phyloP scores from a whole-genome alignment of 2,329 filamentous ascomycete genomes.

The Pezicula carpinea region DNA sequence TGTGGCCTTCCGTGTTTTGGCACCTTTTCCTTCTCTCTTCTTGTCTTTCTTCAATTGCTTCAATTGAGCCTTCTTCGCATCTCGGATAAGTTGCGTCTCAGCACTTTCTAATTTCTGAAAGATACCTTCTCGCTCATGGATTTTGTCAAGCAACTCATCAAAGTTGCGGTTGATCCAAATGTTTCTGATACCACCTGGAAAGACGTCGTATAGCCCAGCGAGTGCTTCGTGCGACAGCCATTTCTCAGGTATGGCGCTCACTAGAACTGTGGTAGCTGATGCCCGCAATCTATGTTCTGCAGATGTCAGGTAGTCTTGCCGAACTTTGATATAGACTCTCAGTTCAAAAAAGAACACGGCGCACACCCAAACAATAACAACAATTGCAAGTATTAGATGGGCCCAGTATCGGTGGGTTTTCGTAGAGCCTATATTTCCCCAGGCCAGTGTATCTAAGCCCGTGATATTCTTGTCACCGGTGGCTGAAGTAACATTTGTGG shows the following conservation, averaged over 20 bases:
- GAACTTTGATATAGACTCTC: conserved; percentile 82
- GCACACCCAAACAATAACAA: conserved; percentile 79
- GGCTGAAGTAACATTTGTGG: not conserved
- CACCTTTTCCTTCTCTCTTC: conserved; percentile 48
- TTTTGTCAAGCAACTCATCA: conserved; percentile 77
- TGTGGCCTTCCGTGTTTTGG: conserved; percentile 46
- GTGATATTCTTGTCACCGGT: conserved; percentile 23
- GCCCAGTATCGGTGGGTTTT: conserved; percentile 74
- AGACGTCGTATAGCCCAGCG: conserved; percentile 85
- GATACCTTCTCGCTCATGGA: conserved; percentile 67
- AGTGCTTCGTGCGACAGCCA: conserved; percentile 85
- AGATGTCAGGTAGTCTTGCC: conserved; percentile 90
- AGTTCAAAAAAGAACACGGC: conserved; percentile 84
- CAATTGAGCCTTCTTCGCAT: conserved; percentile 74
- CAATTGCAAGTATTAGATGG: conserved; percentile 74
- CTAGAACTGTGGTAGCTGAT: conserved; percentile 91
- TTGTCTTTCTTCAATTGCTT: conserved; percentile 44
- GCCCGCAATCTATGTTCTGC: conserved; percentile 90
- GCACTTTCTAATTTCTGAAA: conserved; percentile 72
- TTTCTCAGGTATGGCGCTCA: conserved; percentile 83
- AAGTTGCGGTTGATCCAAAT: conserved; percentile 95
- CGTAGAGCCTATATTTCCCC: conserved; percentile 72
- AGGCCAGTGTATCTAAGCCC: conserved; percentile 78
- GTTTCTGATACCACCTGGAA: conserved; percentile 89
- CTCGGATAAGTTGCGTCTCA: conserved; percentile 78